Percentiles rank a stretch among this genome's conserved stretches.
Conservation (phyloP, 306 rosid species). For the Ceratonia siliqua region DNA sequence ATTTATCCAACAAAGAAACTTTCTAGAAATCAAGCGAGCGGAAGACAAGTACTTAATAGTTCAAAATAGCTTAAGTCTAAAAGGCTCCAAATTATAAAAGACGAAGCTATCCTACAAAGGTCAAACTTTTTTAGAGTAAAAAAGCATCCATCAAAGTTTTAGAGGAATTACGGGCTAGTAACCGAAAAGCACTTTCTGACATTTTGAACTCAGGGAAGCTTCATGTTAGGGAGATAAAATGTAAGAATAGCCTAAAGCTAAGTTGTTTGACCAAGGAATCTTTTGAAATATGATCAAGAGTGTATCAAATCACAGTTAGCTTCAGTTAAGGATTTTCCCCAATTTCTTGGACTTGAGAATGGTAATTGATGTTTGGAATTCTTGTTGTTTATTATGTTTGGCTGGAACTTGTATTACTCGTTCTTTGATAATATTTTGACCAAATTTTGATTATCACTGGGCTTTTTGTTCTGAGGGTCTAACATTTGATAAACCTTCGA, state of each 20-base stretch:
- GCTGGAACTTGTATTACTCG: not conserved
- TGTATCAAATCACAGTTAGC: slow-evolving; percentile 55
- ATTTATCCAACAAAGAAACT: slow-evolving; percentile 56
- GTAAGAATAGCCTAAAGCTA: slow-evolving; percentile 36
- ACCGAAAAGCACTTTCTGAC: slow-evolving; percentile 63
- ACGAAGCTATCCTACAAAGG: slow-evolving; percentile 34
- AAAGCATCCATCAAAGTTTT: slow-evolving; percentile 41
- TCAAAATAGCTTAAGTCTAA: slow-evolving; percentile 39
- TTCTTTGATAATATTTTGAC: not conserved
- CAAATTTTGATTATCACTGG: slow-evolving; percentile 38
- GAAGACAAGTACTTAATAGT: slow-evolving; percentile 60
- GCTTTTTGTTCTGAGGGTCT: slow-evolving; percentile 31
- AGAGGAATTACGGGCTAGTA: slow-evolving; percentile 38
- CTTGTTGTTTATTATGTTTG: not conserved
- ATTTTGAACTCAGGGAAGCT: slow-evolving; percentile 62
- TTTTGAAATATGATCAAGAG: slow-evolving; percentile 51
- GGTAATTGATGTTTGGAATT: slow-evolving; percentile 40
- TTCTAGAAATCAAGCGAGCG: slow-evolving; percentile 35
- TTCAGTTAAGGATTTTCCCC: slow-evolving; percentile 26
- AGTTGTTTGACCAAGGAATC: slow-evolving; percentile 35
- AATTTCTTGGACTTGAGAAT: slow-evolving; percentile 52
- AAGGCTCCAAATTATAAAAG: slow-evolving; percentile 26
- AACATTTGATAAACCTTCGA: slow-evolving; percentile 28
- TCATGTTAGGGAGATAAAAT: slow-evolving; percentile 30
- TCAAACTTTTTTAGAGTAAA: slow-evolving; percentile 4